These are phyloP conservation scores for Solanum boliviense DNA, from an alignment of 257 asterid species.

Conservation along the genomic window DNA sequence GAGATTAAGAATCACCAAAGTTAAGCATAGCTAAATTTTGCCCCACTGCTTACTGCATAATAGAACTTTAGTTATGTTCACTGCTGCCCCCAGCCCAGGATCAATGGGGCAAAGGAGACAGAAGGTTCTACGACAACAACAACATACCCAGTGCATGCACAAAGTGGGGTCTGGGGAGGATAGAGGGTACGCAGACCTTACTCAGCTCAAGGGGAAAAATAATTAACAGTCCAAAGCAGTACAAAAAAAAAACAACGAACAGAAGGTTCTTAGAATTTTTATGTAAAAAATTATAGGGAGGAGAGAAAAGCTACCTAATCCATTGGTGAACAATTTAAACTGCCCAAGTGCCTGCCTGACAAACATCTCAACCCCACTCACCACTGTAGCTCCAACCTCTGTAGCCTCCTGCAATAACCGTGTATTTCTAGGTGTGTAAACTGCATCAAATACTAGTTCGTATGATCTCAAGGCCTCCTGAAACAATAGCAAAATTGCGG, in stretches of 20 bases:
- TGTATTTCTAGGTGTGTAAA: constrained; percentile 57
- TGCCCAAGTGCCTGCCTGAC: constrained; percentile 59
- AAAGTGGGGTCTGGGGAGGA: neutral
- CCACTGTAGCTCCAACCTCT: constrained; percentile 52
- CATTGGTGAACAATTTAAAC: constrained; percentile 51
- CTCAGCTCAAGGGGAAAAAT: neutral
- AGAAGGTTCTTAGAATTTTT: neutral
- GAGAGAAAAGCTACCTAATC: constrained; percentile 37
- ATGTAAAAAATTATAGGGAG: neutral
- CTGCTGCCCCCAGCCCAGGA: neutral
- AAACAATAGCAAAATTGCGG: neutral
- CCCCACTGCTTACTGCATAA: neutral
- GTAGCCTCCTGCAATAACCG: constrained; percentile 58
- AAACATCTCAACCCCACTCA: constrained; percentile 76
- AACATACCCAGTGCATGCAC: neutral
- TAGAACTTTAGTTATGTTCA: neutral
- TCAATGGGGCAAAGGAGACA: neutral
- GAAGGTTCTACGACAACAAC: neutral
- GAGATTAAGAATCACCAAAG: neutral
- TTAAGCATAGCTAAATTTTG: neutral
- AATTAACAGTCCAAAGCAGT: neutral
- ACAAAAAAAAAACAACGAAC: neutral
- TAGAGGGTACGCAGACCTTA: neutral
- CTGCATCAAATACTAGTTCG: constrained; percentile 61
- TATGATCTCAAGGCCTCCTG: constrained; percentile 45